Conservation (phyloP, 345 rosid species). For the Sonneratia alba region DNA sequence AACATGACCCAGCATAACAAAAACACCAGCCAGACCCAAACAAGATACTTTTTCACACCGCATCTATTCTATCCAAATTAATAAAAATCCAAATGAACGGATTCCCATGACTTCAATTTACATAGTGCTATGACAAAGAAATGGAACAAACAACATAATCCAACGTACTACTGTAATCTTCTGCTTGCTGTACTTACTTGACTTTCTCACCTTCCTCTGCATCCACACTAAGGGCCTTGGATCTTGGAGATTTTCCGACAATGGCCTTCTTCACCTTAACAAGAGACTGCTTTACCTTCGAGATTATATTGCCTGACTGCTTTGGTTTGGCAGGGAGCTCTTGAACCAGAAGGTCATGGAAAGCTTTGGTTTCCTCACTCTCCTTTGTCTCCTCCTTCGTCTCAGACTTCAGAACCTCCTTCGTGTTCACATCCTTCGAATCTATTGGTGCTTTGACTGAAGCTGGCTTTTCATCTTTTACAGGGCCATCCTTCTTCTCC, state of each 20-base stretch:
- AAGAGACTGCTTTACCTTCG: constrained; percentile 69
- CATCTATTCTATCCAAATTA: constrained; percentile 7
- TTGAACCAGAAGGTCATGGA: constrained; percentile 26
- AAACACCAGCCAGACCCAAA: constrained; percentile 13
- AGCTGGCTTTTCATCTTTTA: constrained; percentile 3
- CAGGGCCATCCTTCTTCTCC: not conserved
- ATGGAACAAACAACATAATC: not conserved
- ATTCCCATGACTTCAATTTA: constrained; percentile 15
- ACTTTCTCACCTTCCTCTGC: constrained; percentile 36
- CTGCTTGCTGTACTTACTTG: constrained; percentile 23
- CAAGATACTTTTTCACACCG: constrained; percentile 1
- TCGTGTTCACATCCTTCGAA: not conserved
- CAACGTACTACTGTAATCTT: not conserved
- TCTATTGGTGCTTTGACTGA: not conserved
- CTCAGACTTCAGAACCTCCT: constrained; percentile 4
- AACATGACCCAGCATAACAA: constrained; percentile 14
- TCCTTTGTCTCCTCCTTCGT: constrained; percentile 9
- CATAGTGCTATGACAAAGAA: constrained; percentile 8
- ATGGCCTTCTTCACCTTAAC: constrained; percentile 79
- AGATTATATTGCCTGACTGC: constrained; percentile 52
- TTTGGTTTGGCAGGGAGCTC: constrained; percentile 43
- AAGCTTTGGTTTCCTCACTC: constrained; percentile 9
- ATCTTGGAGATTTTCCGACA: constrained; percentile 61
- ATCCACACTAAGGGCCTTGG: constrained; percentile 42
- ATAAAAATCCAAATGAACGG: constrained; percentile 11